Evolutionary conservation across 148 eudicot species (phyloP).

Genomic region (Chenopodium quinoa): DNA sequence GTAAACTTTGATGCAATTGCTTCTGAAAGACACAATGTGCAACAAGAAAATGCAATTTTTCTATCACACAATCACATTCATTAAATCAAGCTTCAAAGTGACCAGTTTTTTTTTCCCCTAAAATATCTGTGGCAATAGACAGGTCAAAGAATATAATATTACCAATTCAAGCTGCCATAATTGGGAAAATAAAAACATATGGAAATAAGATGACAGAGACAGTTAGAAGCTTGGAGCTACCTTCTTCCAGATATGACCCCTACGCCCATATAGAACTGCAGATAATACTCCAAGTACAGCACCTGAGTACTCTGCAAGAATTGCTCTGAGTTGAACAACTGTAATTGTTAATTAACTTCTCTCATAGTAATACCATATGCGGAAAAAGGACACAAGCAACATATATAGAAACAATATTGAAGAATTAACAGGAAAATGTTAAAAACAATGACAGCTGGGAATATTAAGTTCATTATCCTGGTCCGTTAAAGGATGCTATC

Average conservation of each 20-base stretch:
- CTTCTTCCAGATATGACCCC: conserved; percentile 87
- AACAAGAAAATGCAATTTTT: neutral
- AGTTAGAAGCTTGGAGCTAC: conserved; percentile 33
- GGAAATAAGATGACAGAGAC: conserved; percentile 1
- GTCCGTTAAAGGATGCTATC: neutral
- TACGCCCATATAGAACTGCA: conserved; percentile 72
- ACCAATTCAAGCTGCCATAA: neutral
- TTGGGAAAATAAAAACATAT: neutral
- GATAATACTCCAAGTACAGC: conserved; percentile 97
- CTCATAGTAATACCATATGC: conserved; percentile 8
- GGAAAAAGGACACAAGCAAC: neutral
- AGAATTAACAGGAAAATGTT: neutral
- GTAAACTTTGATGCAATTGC: neutral
- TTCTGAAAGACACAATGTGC: neutral
- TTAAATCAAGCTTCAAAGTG: neutral
- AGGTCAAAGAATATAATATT: neutral
- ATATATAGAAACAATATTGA: conserved; percentile 4
- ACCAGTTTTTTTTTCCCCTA: neutral
- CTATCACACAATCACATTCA: neutral
- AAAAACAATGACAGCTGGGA: neutral
- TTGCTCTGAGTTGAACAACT: conserved; percentile 54
- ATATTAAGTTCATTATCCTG: neutral
- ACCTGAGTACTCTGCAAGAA: conserved; percentile 93
- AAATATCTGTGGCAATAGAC: neutral
- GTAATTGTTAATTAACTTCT: conserved; percentile 6